Percentiles rank a stretch among this genome's conserved stretches.
These are phyloP conservation scores for Fereydounia khargensis DNA, from an alignment of 1,284 basidiomycete genomes.

Conservation along the genomic window DNA sequence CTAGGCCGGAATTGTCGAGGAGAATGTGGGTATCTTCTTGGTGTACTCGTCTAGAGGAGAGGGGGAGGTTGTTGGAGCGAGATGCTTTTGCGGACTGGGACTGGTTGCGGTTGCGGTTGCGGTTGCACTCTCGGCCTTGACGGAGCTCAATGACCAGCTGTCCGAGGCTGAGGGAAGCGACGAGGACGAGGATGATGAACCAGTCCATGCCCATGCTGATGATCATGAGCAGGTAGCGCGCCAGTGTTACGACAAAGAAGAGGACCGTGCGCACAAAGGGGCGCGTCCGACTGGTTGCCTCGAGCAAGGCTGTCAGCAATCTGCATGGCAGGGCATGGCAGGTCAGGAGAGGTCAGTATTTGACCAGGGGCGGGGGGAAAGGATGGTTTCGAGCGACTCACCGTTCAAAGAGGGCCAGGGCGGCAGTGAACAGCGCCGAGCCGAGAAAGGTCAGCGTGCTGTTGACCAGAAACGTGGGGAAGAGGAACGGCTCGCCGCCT, in stretches of 20 bases:
- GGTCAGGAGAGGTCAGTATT: too few species aligned
- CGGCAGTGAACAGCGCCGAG: constrained; percentile 6
- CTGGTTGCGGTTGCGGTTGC: neutral
- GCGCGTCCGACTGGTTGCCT: too few species aligned
- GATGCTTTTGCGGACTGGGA: neutral
- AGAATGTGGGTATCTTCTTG: too few species aligned
- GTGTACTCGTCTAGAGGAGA: too few species aligned
- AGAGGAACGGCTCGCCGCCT: constrained; percentile 13
- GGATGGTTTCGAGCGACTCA: constrained; percentile 3
- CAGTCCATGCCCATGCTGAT: constrained; percentile 33
- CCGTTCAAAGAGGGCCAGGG: constrained; percentile 7
- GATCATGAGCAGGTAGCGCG: constrained; percentile 27
- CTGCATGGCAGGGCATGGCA: too few species aligned
- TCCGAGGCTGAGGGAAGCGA: constrained; percentile 4
- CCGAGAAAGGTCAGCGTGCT: constrained; percentile 6
- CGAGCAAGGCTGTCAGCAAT: too few species aligned
- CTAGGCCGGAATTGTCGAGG: too few species aligned
- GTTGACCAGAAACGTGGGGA: constrained; percentile 16
- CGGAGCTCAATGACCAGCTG: constrained; percentile 4
- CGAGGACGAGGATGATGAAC: constrained; percentile 11
- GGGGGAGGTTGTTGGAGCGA: too few species aligned
- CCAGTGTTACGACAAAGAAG: constrained; percentile 6
- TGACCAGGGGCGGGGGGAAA: neutral
- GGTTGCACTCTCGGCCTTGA: neutral
- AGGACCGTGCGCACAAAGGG: neutral